A percentile compares a stretch with the other conserved stretches of the same genome.
These are phyloP conservation scores for Chaetomiaceae sp. DNA, from an alignment of 2,329 filamentous ascomycete genomes.

Conservation along the genomic window DNA sequence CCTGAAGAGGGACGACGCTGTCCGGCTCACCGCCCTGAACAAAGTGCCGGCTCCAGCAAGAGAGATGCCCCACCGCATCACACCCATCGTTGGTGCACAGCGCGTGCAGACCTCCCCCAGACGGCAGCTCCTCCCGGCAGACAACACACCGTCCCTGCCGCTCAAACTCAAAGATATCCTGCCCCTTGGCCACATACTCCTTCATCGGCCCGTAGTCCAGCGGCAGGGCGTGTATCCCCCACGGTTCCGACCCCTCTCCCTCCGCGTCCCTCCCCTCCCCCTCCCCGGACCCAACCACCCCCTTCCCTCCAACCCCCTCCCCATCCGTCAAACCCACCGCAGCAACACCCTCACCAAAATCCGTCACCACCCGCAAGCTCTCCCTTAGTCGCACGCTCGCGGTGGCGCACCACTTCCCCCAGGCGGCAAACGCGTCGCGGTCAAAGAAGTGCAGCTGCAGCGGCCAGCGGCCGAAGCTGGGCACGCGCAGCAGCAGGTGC, in stretches of 20 bases:
- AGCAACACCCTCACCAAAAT: slow-evolving; percentile 38
- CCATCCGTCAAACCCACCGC: slow-evolving; percentile 13
- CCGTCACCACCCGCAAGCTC: slow-evolving; percentile 51
- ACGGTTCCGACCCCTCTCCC: slow-evolving; percentile 9
- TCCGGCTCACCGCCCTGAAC: slow-evolving; percentile 34
- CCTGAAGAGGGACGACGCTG: slow-evolving; percentile 60
- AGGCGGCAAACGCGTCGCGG: slow-evolving; percentile 62
- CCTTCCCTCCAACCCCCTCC: slow-evolving; percentile 6
- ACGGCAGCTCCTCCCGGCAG: slow-evolving; percentile 43
- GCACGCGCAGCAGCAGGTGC: slow-evolving; percentile 71
- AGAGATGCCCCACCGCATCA: slow-evolving; percentile 54
- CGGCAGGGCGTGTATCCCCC: slow-evolving; percentile 51
- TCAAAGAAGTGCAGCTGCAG: slow-evolving; percentile 75
- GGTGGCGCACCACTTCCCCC: slow-evolving; percentile 55
- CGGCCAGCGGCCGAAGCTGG: slow-evolving; percentile 80
- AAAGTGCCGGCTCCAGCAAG: slow-evolving; percentile 54
- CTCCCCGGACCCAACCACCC: neutral
- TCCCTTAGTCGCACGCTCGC: slow-evolving; percentile 43
- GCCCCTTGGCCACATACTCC: slow-evolving; percentile 51
- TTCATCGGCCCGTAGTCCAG: slow-evolving; percentile 52
- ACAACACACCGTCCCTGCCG: slow-evolving; percentile 51
- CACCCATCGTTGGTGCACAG: slow-evolving; percentile 52
- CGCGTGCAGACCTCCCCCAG: slow-evolving; percentile 49
- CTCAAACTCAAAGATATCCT: slow-evolving; percentile 51
- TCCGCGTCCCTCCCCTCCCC: neutral